Evolutionary conservation across 1,284 basidiomycete genomes (phyloP).

Genomic region (Volvariella volvacea): DNA sequence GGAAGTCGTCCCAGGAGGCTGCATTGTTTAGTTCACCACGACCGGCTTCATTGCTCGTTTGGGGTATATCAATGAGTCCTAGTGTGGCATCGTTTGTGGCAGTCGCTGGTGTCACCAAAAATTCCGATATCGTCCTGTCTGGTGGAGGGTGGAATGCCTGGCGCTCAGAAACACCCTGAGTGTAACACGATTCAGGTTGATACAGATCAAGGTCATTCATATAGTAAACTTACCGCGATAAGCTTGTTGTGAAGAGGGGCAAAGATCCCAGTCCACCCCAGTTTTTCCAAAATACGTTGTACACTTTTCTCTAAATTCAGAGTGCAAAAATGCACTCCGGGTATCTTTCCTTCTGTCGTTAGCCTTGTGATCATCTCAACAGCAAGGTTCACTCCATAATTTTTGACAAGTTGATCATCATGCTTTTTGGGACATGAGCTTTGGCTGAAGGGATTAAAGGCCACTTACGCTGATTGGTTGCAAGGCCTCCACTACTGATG

Average conservation of each 20-base stretch:
- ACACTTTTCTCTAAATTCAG: constrained; percentile 97
- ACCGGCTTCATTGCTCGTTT: constrained; percentile 48
- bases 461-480: constrained; percentile 70
- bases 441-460: too few relatives aligned
- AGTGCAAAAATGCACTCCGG: constrained; percentile 93
- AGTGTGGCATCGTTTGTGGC: constrained; percentile 54
- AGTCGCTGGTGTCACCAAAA: constrained; percentile 53
- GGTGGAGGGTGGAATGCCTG: constrained; percentile 17
- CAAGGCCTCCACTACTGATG: constrained; percentile 60
- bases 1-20: constrained; percentile 95
- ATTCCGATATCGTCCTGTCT: constrained; percentile 26
- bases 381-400: constrained; percentile 79
- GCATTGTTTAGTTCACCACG: constrained; percentile 70
- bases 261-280: constrained; percentile 57
- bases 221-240: constrained; percentile 48
- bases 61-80: constrained; percentile 33
- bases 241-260: constrained; percentile 52
- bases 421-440: constrained; percentile 42
- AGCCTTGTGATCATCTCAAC: constrained; percentile 67
- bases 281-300: constrained; percentile 75
- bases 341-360: constrained; percentile 53
- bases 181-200: constrained; percentile 3
- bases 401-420: constrained; percentile 88
- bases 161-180: constrained; percentile 32
- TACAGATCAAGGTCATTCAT: background rate